Conservation (phyloP, 192 early-diverging fungal genomes). For the Backusella circina region DNA sequence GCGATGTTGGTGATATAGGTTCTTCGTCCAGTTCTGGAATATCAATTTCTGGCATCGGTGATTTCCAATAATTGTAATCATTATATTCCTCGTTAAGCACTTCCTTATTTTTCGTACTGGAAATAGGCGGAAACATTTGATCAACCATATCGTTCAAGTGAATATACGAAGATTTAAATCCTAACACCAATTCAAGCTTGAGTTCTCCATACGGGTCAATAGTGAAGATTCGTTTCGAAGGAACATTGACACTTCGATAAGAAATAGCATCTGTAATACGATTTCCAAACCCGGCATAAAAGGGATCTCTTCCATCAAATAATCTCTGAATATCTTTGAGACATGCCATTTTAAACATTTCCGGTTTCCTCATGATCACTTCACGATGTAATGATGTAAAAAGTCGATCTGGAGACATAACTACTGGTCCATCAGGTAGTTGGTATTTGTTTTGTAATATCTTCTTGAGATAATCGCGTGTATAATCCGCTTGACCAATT, state of each 20-base stretch:
- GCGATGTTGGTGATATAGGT: constrained; percentile 3
- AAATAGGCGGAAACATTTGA: constrained; percentile 84
- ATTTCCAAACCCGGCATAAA: constrained; percentile 97
- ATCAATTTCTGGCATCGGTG: constrained; percentile 46
- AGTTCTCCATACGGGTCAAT: constrained; percentile 91
- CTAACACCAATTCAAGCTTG: constrained; percentile 81
- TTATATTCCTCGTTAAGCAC: constrained; percentile 55
- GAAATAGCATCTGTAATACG: constrained; percentile 91
- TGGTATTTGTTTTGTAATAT: constrained; percentile 86
- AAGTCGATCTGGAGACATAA: constrained; percentile 93
- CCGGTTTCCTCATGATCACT: constrained; percentile 91
- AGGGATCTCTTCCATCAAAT: constrained; percentile 80
- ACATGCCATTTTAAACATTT: constrained; percentile 97
- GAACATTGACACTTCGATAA: constrained; percentile 92
- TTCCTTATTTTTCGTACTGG: constrained; percentile 43
- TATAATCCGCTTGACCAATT: constrained; percentile 89
- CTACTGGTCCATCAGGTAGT: constrained; percentile 91
- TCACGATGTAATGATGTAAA: constrained; percentile 92
- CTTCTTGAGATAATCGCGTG: constrained; percentile 86
- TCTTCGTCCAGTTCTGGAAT: constrained; percentile 29
- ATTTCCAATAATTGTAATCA: constrained; percentile 84
- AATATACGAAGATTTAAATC: constrained; percentile 84
- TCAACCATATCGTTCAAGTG: constrained; percentile 93
- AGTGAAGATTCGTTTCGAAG: constrained; percentile 92
- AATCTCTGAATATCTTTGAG: constrained; percentile 86